Evolutionary conservation across 139 green algal genomes (phyloP), one percentile per base, ranked within the genome.

Genomic region (Desmodesmus armatus): DNA sequence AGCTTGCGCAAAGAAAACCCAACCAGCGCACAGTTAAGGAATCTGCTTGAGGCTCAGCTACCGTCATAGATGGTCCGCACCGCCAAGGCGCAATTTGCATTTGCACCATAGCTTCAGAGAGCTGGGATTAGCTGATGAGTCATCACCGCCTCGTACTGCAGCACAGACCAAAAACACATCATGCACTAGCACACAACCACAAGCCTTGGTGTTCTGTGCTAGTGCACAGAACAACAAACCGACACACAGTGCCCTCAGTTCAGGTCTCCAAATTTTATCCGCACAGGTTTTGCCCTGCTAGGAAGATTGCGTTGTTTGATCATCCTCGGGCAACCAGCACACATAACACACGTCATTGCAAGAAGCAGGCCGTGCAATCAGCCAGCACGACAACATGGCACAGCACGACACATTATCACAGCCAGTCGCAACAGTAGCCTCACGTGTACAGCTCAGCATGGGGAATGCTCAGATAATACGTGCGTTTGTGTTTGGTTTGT

Each of bases 401-500:
- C 13, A 25, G 21, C 27, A 19, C 53, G 17, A 15, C 53, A 63
- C 7, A 19, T 3, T n/a, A 37, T 9, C 60, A 69, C 60, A 39
- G 60, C 2, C 60, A 72, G n/a, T 44, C 33, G 35, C 11, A 67
- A 19, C 25, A 66, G 76, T 72, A 72, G 79, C 79, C 79, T 85
- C 79, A 85, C 11, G n/a, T 27, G 41, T 85, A 69, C 79, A 85
- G 43, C 43, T 86, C 55, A 78, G 67, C 81, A 80, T n/a, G 69
- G 67, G 37, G 51, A 60, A 44, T 51, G 55, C 69, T 86, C 81
- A 80, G 81, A 53, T 86, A 86, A 86, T 86, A 86, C 81, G 81
- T 86, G 81, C 81, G 81, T 80, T 85, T 85, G 80, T 70, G 62
- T 80, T 60, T 83, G 40, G 40, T 73, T 55, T 44, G 47, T 47